Conservation (phyloP, 2,329 filamentous ascomycete genomes). For the Ophiostoma sp. region DNA sequence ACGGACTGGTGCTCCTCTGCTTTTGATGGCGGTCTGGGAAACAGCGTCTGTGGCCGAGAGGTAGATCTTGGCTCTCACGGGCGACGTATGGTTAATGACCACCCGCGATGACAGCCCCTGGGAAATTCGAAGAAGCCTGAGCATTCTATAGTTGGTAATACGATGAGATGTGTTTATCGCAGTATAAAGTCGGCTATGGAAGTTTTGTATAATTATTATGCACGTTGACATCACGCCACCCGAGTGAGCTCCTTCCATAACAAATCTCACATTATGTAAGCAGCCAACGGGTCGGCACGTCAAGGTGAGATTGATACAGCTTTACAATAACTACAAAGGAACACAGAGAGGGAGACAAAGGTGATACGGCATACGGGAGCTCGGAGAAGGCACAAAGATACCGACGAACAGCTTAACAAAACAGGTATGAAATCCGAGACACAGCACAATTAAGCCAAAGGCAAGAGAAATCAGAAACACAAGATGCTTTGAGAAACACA, state of each 20-base stretch:
- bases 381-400: too few species aligned
- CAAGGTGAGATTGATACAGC: too few species aligned
- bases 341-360: neutral
- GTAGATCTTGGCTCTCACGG: neutral
- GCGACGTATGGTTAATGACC: neutral
- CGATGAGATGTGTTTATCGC: neutral
- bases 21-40: neutral
- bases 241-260: neutral
- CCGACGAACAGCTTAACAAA: too few species aligned
- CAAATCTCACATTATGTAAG: neutral
- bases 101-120: neutral
- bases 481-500: neutral
- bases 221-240: slow-evolving; percentile 7
- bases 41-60: neutral
- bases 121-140: neutral
- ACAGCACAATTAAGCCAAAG: too few species aligned
- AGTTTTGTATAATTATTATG: neutral
- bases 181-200: neutral
- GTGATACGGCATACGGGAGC: too few species aligned
- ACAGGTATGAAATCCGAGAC: neutral
- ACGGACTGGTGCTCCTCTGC: neutral
- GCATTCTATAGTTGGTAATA: neutral
- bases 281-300: neutral
- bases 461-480: too few species aligned
- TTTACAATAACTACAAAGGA: neutral